Evolutionary conservation across 164 flowering plant genomes (phyloP), one percentile per base, ranked within the genome.

Genomic region (Sextonia rubra): DNA sequence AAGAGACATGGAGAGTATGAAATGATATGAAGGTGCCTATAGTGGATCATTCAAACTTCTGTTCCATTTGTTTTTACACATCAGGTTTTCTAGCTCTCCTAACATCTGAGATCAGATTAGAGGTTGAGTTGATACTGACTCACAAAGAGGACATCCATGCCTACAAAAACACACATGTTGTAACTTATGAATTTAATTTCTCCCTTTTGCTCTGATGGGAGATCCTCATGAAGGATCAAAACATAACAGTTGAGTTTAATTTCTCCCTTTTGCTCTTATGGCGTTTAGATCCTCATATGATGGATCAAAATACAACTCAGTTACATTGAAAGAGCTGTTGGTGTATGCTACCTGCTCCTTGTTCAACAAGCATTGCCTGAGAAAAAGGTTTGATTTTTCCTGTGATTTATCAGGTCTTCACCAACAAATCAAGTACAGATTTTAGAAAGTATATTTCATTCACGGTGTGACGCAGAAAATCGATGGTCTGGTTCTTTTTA

Each of bases 1-100:
- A 63, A 68, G 82, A 74, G 85, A 83, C 47, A 52, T 79, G 77
- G 76, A 79, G 62, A 47, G 67, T 64, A 8, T 17, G 67, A 12
- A 64, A 29, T 64, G 67, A 64, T 29, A 30, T 62, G 44, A 37
- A 37, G 44, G 44, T 7, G n/a, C n/a, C 14, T 52, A 15, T 12
- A 15, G 20, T 12, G n/a, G 58, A 52, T 17, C 58, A 52, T 15
- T 52, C 58, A 5, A 0, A 15, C 14, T 52, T 52, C 58, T 15
- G 12, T 15, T 52, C 3, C 58, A 12, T 52, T 52, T 52, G 12
- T 47, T 17, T 52, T 15, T 17, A 52, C 17, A 52, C 58, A 17
- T 4, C n/a, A 20, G 58, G 3, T 17, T 15, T 20, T 3, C 58
- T 52, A 37, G 44, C 58, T 52, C 20, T 52, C 17, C 58, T 18